phyloP scores from a whole-genome alignment of 768 basidiomycete species.

The Mycena maculata region DNA sequence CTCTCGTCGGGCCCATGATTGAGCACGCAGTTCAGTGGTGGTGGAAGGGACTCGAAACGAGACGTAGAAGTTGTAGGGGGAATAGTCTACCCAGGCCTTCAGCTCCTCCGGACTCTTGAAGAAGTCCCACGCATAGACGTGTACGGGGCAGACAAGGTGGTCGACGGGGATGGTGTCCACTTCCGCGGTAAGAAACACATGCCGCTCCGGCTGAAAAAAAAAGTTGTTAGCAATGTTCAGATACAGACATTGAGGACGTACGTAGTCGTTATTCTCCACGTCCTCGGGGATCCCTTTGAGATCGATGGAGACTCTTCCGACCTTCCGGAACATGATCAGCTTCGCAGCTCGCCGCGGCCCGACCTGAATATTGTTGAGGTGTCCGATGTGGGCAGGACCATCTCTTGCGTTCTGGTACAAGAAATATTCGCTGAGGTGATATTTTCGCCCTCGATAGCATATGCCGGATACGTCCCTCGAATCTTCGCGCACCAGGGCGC shows the following conservation, averaged over 20 bases:
- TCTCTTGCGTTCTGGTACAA: constrained; percentile 54
- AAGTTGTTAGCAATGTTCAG: neutral
- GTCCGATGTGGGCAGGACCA: constrained; percentile 69
- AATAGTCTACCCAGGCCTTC: constrained; percentile 61
- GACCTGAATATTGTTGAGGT: constrained; percentile 53
- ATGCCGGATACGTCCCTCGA: constrained; percentile 51
- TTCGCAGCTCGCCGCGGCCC: constrained; percentile 31
- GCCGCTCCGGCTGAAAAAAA: constrained; percentile 56
- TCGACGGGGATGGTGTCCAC: constrained; percentile 44
- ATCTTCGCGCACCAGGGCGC: constrained; percentile 35
- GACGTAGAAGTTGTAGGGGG: constrained; percentile 69
- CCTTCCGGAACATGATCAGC: constrained; percentile 51
- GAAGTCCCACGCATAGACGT: constrained; percentile 56
- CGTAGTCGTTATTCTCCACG: constrained; percentile 11
- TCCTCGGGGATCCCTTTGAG: constrained; percentile 46
- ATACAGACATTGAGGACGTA: neutral
- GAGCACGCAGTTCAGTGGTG: neutral
- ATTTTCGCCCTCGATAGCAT: constrained; percentile 57
- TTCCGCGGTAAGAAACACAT: constrained; percentile 72
- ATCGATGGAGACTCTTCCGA: constrained; percentile 60
- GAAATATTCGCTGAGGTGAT: constrained; percentile 73
- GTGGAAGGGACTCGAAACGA: constrained; percentile 62
- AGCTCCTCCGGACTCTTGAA: constrained; percentile 49
- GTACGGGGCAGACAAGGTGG: constrained; percentile 53
- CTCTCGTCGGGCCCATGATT: constrained; percentile 12